Percentiles rank a stretch among this genome's conserved stretches.
phyloP scores from a whole-genome alignment of 495 filamentous ascomycete species.

The Aspergillus egyptiacus region DNA sequence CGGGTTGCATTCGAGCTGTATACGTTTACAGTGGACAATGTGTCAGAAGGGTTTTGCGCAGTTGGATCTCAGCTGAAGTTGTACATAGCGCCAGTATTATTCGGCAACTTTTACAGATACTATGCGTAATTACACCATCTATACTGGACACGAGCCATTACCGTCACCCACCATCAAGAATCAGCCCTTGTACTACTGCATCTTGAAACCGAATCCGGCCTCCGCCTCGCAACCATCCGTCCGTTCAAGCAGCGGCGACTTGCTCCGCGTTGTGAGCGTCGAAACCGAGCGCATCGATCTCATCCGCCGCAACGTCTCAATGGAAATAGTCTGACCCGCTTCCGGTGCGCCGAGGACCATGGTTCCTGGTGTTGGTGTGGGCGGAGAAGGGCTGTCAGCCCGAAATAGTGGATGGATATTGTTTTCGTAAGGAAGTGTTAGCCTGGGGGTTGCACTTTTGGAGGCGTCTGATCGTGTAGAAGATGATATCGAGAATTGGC shows the following conservation, averaged over 20 bases:
- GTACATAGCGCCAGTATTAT: no score
- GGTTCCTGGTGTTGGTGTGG: slow-evolving; percentile 61
- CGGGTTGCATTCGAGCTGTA: no score
- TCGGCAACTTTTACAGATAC: no score
- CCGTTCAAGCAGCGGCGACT: slow-evolving; percentile 23
- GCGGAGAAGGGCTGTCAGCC: slow-evolving; percentile 63
- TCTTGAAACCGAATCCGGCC: background rate
- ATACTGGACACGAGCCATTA: no score
- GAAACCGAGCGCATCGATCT: slow-evolving; percentile 58
- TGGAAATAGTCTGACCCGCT: slow-evolving; percentile 60
- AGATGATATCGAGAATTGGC: slow-evolving; percentile 15
- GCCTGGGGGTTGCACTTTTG: slow-evolving; percentile 10
- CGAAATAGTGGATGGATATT: slow-evolving; percentile 86
- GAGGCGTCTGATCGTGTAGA: slow-evolving; percentile 20
- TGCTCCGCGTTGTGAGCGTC: slow-evolving; percentile 19
- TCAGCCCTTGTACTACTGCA: background rate
- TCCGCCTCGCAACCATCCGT: slow-evolving; percentile 8
- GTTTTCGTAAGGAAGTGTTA: slow-evolving; percentile 46
- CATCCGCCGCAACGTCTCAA: slow-evolving; percentile 56
- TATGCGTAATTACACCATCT: no score
- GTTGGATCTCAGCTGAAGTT: no score
- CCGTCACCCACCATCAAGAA: background rate
- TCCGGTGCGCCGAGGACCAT: slow-evolving; percentile 65
- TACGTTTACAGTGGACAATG: no score
- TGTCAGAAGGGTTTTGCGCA: no score